A percentile compares a stretch with the other conserved stretches of the same genome.
Conservation (phyloP, 805 yeast genomes). For the Saturnispora saitoi region DNA sequence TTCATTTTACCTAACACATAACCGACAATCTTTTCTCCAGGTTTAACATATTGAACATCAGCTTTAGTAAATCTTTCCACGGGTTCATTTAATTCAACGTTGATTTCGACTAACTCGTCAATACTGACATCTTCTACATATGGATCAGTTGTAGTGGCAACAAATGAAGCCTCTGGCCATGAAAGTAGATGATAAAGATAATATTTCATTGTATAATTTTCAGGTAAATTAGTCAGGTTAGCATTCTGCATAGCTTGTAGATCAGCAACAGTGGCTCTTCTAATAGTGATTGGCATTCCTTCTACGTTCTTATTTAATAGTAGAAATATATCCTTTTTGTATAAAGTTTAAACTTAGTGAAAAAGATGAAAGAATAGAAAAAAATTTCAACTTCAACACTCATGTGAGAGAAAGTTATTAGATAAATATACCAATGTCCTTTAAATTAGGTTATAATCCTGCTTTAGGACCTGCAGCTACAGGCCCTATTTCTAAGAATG, state of each 20-base stretch:
- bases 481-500: background rate
- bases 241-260: conserved; percentile 95
- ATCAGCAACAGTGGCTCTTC: conserved; percentile 81
- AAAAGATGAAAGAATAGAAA: background rate
- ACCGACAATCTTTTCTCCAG: conserved; percentile 83
- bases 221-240: conserved; percentile 85
- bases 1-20: conserved; percentile 96
- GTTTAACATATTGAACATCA: conserved; percentile 45
- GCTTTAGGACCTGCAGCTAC: conserved; percentile 2
- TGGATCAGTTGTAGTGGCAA: conserved; percentile 73
- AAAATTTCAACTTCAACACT: background rate
- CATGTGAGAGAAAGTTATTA: background rate
- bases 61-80: conserved; percentile 12
- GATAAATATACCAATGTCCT: background rate
- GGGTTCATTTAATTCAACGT: conserved; percentile 3
- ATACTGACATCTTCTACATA: conserved; percentile 19
- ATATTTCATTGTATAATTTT: conserved; percentile 85
- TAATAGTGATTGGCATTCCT: conserved; percentile 72
- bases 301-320: background rate
- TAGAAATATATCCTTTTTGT: too few species aligned
- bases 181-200: conserved; percentile 89
- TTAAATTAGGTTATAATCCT: background rate
- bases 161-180: conserved; percentile 97
- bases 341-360: background rate
- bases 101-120: conserved; percentile 16